These are phyloP conservation scores for Fusarium nygamai DNA, from an alignment of 2,329 filamentous ascomycete species.

Conservation along the genomic window DNA sequence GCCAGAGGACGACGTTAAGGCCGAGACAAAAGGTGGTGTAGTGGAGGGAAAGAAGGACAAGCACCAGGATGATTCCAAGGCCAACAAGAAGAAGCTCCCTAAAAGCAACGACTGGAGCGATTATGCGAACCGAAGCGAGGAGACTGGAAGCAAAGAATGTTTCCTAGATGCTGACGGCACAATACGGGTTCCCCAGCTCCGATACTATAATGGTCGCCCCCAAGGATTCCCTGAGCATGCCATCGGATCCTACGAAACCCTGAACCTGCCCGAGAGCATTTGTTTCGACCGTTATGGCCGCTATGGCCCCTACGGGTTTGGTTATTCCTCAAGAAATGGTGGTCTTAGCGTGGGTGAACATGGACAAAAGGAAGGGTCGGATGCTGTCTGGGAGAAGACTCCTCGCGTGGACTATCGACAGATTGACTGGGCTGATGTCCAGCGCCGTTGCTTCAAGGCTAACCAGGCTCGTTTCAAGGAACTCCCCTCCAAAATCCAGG, in stretches of 20 bases:
- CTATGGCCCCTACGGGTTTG: conserved; percentile 88
- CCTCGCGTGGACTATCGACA: conserved; percentile 80
- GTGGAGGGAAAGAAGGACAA: conserved; percentile 5
- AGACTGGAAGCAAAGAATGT: conserved; percentile 72
- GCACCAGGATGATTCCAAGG: conserved; percentile 18
- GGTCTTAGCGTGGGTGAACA: conserved; percentile 87
- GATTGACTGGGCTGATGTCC: conserved; percentile 82
- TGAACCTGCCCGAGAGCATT: conserved; percentile 83
- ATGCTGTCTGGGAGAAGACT: conserved; percentile 77
- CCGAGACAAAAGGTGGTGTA: conserved; percentile 4
- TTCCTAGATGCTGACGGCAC: conserved; percentile 77
- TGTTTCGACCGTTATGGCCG: conserved; percentile 94
- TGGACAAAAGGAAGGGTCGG: conserved; percentile 83
- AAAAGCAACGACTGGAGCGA: conserved; percentile 50
- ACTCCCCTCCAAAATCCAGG: conserved; percentile 51
- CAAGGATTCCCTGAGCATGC: conserved; percentile 85
- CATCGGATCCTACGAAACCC: conserved; percentile 85
- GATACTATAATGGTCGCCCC: conserved; percentile 80
- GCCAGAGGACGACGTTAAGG: conserved; percentile 8
- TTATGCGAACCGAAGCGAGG: conserved; percentile 53
- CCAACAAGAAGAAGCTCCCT: conserved; percentile 36
- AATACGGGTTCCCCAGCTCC: conserved; percentile 73
- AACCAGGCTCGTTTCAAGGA: conserved; percentile 77
- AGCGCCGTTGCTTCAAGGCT: conserved; percentile 75
- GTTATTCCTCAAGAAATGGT: conserved; percentile 81